phyloP scores from a whole-genome alignment of 179 eudicot genomes.

The Patellifolia procumbens region DNA sequence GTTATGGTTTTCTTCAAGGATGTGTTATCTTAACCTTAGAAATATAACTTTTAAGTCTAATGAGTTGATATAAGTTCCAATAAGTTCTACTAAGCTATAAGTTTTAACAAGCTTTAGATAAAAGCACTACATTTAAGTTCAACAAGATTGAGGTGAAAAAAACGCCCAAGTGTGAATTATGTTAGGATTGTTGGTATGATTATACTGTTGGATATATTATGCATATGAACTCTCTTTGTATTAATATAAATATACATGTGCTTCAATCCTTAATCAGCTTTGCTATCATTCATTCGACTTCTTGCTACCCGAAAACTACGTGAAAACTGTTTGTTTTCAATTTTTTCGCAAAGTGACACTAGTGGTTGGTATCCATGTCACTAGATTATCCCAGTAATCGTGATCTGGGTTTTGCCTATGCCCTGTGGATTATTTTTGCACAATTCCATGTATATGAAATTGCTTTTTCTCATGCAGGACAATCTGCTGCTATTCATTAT shows the following conservation, averaged over 20 bases:
- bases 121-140: too few relatives aligned
- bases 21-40: too few relatives aligned
- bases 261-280: background rate
- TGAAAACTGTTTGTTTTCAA: background rate
- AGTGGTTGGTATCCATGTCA: background rate
- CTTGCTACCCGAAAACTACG: slow-evolving; percentile 14
- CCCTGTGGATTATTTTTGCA: background rate
- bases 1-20: too few relatives aligned
- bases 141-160: too few relatives aligned
- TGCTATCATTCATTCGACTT: slow-evolving; percentile 16
- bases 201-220: background rate
- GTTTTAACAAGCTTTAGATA: too few relatives aligned
- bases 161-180: background rate
- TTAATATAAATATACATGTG: slow-evolving; percentile 28
- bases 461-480: slow-evolving; percentile 43
- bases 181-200: background rate
- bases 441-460: background rate
- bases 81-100: too few relatives aligned
- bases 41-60: too few relatives aligned
- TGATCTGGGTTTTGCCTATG: background rate
- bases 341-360: background rate
- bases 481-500: slow-evolving; percentile 62
- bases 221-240: background rate
- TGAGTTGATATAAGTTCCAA: too few relatives aligned
- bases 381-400: background rate